phyloP scores from a whole-genome alignment of 495 filamentous ascomycete species.

The Neurospora pannonica region DNA sequence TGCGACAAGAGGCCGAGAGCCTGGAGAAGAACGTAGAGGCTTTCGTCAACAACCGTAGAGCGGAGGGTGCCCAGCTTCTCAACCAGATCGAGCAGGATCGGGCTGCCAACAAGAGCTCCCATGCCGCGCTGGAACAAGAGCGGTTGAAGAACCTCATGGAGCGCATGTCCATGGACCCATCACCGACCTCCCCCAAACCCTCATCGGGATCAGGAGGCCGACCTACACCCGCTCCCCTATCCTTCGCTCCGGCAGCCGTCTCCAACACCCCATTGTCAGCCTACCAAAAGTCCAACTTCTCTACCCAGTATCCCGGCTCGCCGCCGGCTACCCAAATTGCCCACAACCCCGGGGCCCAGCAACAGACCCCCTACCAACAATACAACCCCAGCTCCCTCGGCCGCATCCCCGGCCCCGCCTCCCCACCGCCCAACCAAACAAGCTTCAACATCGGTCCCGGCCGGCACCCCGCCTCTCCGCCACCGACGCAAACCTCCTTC shows the following conservation, averaged over 20 bases:
- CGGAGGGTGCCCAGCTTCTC: slow-evolving; percentile 84
- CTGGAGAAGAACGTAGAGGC: slow-evolving; percentile 94
- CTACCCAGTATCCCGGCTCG: slow-evolving; percentile 41
- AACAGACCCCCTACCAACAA: slow-evolving; percentile 28
- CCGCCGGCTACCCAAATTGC: slow-evolving; percentile 39
- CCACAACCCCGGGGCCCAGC: slow-evolving; percentile 16
- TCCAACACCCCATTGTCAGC: slow-evolving; percentile 22
- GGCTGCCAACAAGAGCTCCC: slow-evolving; percentile 54
- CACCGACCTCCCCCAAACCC: slow-evolving; percentile 31
- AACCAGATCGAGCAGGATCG: slow-evolving; percentile 77
- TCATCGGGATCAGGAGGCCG: slow-evolving; percentile 13
- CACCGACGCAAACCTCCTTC: slow-evolving; percentile 42
- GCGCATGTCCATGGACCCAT: slow-evolving; percentile 72
- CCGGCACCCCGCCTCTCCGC: slow-evolving; percentile 41
- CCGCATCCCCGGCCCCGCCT: slow-evolving; percentile 39
- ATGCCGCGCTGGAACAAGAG: slow-evolving; percentile 79
- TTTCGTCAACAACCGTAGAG: slow-evolving; percentile 88
- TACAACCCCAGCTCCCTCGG: slow-evolving; percentile 42
- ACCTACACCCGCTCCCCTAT: slow-evolving; percentile 38
- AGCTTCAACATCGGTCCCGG: slow-evolving; percentile 34
- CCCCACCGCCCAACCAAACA: slow-evolving; percentile 37
- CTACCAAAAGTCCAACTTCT: slow-evolving; percentile 39
- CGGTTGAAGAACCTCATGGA: slow-evolving; percentile 87
- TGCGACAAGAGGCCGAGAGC: slow-evolving; percentile 89
- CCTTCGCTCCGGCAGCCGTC: slow-evolving; percentile 11